Percentiles rank a stretch among this genome's conserved stretches.
These are phyloP conservation scores for Chaetoceros tenuissimus DNA, from an alignment of 108 stramenopile genomes.

Conservation along the genomic window DNA sequence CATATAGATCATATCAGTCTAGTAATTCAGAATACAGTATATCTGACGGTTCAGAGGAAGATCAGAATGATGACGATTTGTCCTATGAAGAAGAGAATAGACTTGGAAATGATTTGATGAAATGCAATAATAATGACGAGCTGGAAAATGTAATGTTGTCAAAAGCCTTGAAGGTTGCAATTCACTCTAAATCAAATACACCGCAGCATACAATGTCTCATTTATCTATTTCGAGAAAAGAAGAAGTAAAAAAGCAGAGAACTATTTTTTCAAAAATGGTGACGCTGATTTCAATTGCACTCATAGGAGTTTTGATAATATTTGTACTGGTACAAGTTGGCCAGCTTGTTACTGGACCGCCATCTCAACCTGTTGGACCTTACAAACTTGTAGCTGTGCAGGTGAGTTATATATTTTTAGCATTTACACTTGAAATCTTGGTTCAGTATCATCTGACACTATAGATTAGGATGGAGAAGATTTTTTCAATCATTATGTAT, in stretches of 20 bases:
- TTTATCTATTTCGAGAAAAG: neutral
- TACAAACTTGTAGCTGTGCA: slow-evolving; percentile 72
- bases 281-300: neutral
- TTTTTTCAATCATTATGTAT: slow-evolving; percentile 66
- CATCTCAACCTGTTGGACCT: slow-evolving; percentile 61
- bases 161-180: no score
- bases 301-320: neutral
- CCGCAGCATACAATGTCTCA: neutral
- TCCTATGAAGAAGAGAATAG: no score
- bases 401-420: slow-evolving; percentile 15
- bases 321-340: neutral
- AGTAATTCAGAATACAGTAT: no score
- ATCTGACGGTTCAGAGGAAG: no score
- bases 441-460: neutral
- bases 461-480: slow-evolving; percentile 51
- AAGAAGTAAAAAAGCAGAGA: neutral
- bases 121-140: neutral
- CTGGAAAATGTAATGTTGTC: no score
- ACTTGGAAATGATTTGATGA: neutral
- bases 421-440: neutral
- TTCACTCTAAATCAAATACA: no score
- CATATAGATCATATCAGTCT: no score
- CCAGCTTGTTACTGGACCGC: slow-evolving; percentile 44
- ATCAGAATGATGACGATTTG: no score
- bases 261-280: neutral